A percentile compares a stretch with the other conserved stretches of the same genome.
These are phyloP conservation scores for Hymenoscyphus scutula DNA, from an alignment of 2,329 filamentous ascomycete species.

Conservation along the genomic window DNA sequence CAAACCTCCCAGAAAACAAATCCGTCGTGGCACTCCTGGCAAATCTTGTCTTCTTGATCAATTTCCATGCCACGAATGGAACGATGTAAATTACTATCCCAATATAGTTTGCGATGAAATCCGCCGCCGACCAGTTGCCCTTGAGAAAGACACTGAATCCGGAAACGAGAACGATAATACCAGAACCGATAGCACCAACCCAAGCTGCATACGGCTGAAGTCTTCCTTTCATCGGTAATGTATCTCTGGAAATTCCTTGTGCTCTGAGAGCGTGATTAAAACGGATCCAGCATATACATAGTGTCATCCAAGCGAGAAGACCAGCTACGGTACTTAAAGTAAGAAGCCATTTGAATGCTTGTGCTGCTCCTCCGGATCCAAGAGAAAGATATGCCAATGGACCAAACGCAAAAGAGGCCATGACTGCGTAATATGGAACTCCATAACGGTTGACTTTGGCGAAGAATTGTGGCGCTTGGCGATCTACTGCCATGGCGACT, in stretches of 20 bases:
- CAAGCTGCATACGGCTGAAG: conserved; percentile 50
- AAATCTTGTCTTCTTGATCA: conserved; percentile 14
- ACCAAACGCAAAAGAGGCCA: conserved; percentile 20
- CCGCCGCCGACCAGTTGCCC: conserved; percentile 42
- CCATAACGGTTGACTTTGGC: conserved; percentile 47
- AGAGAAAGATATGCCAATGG: conserved; percentile 40
- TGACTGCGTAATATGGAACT: conserved; percentile 47
- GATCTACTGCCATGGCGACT: conserved; percentile 49
- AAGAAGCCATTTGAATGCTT: conserved; percentile 47
- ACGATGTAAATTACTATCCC: conserved; percentile 50
- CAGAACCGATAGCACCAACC: conserved; percentile 39
- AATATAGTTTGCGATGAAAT: conserved; percentile 55
- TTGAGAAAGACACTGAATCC: conserved; percentile 56
- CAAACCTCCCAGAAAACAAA: conserved; percentile 17
- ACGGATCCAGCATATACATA: conserved; percentile 8
- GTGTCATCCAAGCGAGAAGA: conserved; percentile 9
- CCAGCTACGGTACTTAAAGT: conserved; percentile 38
- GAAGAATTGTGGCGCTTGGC: conserved; percentile 49
- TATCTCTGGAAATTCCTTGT: conserved; percentile 47
- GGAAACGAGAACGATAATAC: conserved; percentile 51
- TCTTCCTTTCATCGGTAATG: conserved; percentile 39
- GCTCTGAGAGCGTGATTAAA: conserved; percentile 41
- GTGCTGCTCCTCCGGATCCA: conserved; percentile 47
- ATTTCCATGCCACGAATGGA: conserved; percentile 45
- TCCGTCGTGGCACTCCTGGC: conserved; percentile 10